Percentiles rank a stretch among this genome's conserved stretches.
Evolutionary conservation across 192 early-diverging fungal genomes (phyloP).

Genomic region (Cladochytrium replicatum): DNA sequence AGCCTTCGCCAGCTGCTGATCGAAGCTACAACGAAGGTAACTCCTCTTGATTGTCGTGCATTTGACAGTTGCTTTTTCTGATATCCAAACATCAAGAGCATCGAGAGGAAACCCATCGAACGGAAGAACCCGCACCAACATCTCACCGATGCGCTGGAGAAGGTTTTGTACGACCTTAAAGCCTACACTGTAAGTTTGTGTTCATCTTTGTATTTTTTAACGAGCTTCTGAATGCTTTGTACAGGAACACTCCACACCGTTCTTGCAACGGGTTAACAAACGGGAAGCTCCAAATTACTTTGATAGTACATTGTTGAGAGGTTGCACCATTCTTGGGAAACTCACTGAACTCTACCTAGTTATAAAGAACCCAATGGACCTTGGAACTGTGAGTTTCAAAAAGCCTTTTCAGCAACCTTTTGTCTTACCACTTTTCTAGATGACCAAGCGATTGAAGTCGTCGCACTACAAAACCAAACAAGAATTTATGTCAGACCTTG

Average conservation of each 20-base stretch:
- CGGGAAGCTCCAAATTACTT: conserved; percentile 90
- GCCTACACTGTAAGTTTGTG: conserved; percentile 47
- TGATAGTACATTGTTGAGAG: conserved; percentile 41
- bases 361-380: conserved; percentile 92
- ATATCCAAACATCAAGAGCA: too few relatives aligned
- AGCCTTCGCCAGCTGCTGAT: too few relatives aligned
- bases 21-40: too few relatives aligned
- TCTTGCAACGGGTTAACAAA: conserved; percentile 76
- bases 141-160: conserved; percentile 83
- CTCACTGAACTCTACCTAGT: conserved; percentile 35
- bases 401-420: not conserved
- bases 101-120: too few relatives aligned
- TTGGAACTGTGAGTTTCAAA: conserved; percentile 47
- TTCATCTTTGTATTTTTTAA: too few relatives aligned
- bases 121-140: too few relatives aligned
- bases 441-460: conserved; percentile 75
- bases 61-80: too few relatives aligned
- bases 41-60: too few relatives aligned
- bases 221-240: too few relatives aligned
- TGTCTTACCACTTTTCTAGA: conserved; percentile 17
- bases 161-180: conserved; percentile 70
- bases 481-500: conserved; percentile 78
- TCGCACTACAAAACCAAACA: conserved; percentile 77
- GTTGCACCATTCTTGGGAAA: not conserved
- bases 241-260: conserved; percentile 72